These are phyloP conservation scores for Sclerotinia trifoliorum DNA, from an alignment of 2,329 filamentous ascomycete species.

Conservation along the genomic window DNA sequence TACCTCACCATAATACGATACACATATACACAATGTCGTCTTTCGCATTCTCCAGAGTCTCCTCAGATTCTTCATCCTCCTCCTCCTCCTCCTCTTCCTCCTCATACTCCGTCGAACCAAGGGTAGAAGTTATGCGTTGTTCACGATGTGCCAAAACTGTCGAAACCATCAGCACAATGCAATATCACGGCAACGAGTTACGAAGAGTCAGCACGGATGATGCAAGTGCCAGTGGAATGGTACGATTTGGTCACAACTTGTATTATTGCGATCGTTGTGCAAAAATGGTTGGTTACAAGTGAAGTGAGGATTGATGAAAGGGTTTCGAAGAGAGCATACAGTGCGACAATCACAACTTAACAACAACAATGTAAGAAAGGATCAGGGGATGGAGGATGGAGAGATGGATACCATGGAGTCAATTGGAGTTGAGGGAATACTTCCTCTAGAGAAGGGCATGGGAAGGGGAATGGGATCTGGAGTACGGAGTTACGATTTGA, in stretches of 20 bases:
- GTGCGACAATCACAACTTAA: neutral
- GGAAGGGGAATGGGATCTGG: neutral
- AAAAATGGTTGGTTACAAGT: slow-evolving; percentile 62
- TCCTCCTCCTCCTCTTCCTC: slow-evolving; percentile 29
- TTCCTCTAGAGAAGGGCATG: slow-evolving; percentile 6
- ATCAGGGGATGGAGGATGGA: neutral
- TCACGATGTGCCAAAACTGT: slow-evolving; percentile 60
- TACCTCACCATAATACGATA: neutral
- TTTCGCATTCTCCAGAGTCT: slow-evolving; percentile 21
- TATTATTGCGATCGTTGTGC: slow-evolving; percentile 67
- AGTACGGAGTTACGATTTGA: slow-evolving; percentile 14
- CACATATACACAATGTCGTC: slow-evolving; percentile 7
- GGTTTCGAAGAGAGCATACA: slow-evolving; percentile 6
- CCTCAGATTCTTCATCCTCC: slow-evolving; percentile 28
- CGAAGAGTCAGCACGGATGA: slow-evolving; percentile 50
- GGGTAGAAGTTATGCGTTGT: slow-evolving; percentile 60
- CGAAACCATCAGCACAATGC: slow-evolving; percentile 52
- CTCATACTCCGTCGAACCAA: slow-evolving; percentile 26
- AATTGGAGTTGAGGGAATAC: neutral
- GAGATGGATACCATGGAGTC: neutral
- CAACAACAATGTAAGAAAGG: neutral
- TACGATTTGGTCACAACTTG: slow-evolving; percentile 62
- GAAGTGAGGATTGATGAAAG: slow-evolving; percentile 37
- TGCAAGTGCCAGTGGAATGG: slow-evolving; percentile 58
- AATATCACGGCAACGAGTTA: slow-evolving; percentile 24